Percentiles rank a stretch among this genome's conserved stretches.
Conservation (phyloP, 257 asterid genomes). For the Capsicum chinense region DNA sequence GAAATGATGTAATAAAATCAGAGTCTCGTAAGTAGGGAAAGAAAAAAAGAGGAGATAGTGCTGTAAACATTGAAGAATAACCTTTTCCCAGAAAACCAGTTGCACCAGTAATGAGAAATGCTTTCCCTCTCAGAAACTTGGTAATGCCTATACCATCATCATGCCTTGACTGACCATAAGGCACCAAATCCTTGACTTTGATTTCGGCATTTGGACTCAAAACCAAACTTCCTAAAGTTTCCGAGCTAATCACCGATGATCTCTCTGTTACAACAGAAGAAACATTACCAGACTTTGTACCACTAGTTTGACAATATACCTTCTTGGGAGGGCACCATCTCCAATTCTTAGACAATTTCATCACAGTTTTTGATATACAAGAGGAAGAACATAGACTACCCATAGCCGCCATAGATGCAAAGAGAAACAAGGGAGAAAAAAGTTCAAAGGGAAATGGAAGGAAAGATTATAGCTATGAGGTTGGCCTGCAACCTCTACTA, state of each 20-base stretch:
- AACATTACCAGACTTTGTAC: slow-evolving; percentile 50
- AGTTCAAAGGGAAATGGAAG: slow-evolving; percentile 37
- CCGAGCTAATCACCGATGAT: slow-evolving; percentile 47
- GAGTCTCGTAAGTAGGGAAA: not conserved
- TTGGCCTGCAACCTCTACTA: slow-evolving; percentile 38
- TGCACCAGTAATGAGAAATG: slow-evolving; percentile 70
- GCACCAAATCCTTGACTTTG: slow-evolving; percentile 49
- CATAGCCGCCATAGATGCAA: slow-evolving; percentile 67
- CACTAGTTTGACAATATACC: slow-evolving; percentile 55
- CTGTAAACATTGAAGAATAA: slow-evolving; percentile 24
- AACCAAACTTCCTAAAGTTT: slow-evolving; percentile 47
- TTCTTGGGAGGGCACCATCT: slow-evolving; percentile 30
- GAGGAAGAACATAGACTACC: slow-evolving; percentile 53
- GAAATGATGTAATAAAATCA: not conserved
- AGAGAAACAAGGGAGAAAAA: slow-evolving; percentile 32
- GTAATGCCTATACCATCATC: slow-evolving; percentile 74
- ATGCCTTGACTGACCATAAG: slow-evolving; percentile 40
- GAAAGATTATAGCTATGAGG: slow-evolving; percentile 39
- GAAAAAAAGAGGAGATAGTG: not conserved
- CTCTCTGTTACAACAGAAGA: slow-evolving; percentile 67
- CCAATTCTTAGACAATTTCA: slow-evolving; percentile 28
- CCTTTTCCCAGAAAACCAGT: slow-evolving; percentile 86
- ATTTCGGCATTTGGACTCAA: slow-evolving; percentile 52
- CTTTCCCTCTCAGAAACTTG: slow-evolving; percentile 59
- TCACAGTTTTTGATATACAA: slow-evolving; percentile 35